phyloP scores from a whole-genome alignment of 2,329 filamentous ascomycete species.

The Penicillium rolfsii region DNA sequence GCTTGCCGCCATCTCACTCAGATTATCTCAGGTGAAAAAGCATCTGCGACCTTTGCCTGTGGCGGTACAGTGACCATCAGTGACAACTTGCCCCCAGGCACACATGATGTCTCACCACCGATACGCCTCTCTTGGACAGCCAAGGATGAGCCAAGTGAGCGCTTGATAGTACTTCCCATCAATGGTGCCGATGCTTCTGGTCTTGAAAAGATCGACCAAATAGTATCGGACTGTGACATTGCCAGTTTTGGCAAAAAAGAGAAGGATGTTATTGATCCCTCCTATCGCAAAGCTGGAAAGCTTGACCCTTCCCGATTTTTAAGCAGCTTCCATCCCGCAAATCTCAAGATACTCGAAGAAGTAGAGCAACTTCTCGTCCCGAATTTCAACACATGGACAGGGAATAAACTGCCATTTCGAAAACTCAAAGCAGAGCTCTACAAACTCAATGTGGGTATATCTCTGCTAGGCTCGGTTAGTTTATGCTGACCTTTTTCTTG shows the following conservation, averaged over 20 bases:
- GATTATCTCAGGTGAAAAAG: neutral
- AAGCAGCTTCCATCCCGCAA: slow-evolving; percentile 56
- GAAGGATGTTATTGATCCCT: slow-evolving; percentile 55
- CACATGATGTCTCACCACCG: neutral
- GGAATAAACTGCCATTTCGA: slow-evolving; percentile 24
- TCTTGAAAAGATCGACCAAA: slow-evolving; percentile 7
- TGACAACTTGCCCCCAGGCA: neutral
- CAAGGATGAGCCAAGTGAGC: neutral
- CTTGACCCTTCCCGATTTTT: slow-evolving; percentile 54
- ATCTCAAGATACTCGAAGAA: slow-evolving; percentile 56
- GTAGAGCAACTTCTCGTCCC: slow-evolving; percentile 54
- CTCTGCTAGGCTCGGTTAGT: neutral
- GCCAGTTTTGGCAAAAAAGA: slow-evolving; percentile 55
- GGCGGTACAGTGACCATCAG: neutral
- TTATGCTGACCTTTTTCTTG: neutral
- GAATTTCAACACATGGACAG: slow-evolving; percentile 19
- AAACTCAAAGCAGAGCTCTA: slow-evolving; percentile 59
- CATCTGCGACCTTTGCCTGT: neutral
- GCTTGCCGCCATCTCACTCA: neutral
- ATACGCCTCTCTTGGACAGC: slow-evolving; percentile 1
- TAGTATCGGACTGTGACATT: slow-evolving; percentile 44
- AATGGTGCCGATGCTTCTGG: neutral
- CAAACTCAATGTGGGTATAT: slow-evolving; percentile 56
- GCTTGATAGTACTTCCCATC: neutral
- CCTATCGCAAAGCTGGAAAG: slow-evolving; percentile 58